Evolutionary conservation across 495 filamentous ascomycete species (phyloP).

Genomic region (Daldinia bambusicola): DNA sequence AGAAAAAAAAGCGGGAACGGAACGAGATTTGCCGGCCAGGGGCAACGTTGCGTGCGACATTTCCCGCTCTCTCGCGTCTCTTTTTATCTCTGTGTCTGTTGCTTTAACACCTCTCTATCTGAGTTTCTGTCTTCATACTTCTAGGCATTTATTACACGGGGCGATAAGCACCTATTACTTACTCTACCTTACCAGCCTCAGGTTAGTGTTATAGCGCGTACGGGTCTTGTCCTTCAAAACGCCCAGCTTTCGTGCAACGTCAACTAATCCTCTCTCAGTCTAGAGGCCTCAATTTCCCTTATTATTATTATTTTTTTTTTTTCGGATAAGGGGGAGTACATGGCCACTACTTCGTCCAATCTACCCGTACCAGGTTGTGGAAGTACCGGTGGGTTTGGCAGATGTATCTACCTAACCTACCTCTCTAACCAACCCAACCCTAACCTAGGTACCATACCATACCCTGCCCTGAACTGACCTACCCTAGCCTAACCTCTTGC

Average conservation of each 20-base stretch:
- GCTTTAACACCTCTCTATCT: not conserved
- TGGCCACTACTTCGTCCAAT: not conserved
- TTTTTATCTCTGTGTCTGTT: not conserved
- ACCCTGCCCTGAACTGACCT: no score
- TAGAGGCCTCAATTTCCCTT: constrained; percentile 14
- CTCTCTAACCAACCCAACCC: no score
- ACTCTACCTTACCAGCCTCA: no score
- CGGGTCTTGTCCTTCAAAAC: constrained; percentile 7
- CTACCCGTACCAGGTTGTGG: not conserved
- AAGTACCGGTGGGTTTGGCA: not conserved
- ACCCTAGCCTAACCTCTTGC: no score
- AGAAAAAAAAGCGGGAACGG: constrained; percentile 29
- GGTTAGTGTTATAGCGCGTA: not conserved
- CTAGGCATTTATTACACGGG: no score
- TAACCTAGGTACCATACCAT: no score
- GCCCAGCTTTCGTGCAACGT: constrained; percentile 5
- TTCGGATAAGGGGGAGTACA: not conserved
- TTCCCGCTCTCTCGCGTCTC: not conserved
- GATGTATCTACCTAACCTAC: no score
- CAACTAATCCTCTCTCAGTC: not conserved
- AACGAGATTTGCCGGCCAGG: constrained; percentile 27
- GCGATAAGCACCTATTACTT: no score
- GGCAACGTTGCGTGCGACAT: constrained; percentile 28
- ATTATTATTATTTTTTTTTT: no score
- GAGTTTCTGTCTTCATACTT: not conserved